Evolutionary conservation across 768 basidiomycete genomes (phyloP).

Genomic region (Multifurca ochricompacta): DNA sequence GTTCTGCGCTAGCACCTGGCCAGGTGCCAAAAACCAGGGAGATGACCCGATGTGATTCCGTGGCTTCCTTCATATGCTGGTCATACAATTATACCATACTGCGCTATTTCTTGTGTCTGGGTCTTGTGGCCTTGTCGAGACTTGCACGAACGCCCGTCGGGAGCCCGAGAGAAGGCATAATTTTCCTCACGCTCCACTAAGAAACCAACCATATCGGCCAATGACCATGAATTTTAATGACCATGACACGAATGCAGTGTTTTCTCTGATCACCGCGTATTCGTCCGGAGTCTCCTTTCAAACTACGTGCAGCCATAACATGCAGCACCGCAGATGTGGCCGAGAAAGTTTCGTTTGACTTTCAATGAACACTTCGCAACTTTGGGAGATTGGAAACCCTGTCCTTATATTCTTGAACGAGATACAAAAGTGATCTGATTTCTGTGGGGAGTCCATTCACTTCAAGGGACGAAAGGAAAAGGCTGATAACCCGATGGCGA

Average conservation of each 20-base stretch:
- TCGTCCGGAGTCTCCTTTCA: conserved; percentile 75
- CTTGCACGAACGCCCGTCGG: conserved; percentile 41
- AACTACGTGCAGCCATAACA: conserved; percentile 70
- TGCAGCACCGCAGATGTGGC: conserved; percentile 72
- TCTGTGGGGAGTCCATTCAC: conserved; percentile 1
- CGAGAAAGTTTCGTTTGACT: conserved; percentile 44
- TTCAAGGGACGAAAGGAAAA: not conserved
- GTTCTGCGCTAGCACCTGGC: conserved; percentile 77
- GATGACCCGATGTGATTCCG: conserved; percentile 91
- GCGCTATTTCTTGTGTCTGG: conserved; percentile 71
- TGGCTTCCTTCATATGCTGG: conserved; percentile 58
- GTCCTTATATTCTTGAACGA: conserved; percentile 67
- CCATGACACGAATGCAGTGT: conserved; percentile 79
- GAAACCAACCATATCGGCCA: conserved; percentile 52
- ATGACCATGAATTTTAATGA: conserved; percentile 92
- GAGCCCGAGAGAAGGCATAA: conserved; percentile 68
- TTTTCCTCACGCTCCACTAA: conserved; percentile 67
- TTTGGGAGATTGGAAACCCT: conserved; percentile 25
- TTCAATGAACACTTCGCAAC: conserved; percentile 65
- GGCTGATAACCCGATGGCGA: not conserved
- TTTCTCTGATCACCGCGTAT: conserved; percentile 52
- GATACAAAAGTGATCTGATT: conserved; percentile 79
- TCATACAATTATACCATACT: conserved; percentile 60
- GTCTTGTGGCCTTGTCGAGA: conserved; percentile 44
- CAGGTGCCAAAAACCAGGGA: conserved; percentile 82